phyloP scores from a whole-genome alignment of 1,284 basidiomycete species.

The Cystobasidium sp. region DNA sequence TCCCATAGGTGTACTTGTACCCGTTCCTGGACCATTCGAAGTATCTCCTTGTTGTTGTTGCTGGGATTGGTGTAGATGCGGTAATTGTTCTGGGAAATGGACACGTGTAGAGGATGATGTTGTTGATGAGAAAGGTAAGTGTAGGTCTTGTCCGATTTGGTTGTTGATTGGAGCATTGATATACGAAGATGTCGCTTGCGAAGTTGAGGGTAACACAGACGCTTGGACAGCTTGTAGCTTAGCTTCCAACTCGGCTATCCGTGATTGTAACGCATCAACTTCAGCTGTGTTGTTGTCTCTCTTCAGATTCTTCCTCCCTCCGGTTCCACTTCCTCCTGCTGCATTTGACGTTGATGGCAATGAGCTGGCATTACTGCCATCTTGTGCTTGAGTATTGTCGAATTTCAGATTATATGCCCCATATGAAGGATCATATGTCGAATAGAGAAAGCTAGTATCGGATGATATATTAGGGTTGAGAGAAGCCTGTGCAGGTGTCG shows the following conservation, averaged over 20 bases:
- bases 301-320: slow-evolving; percentile 11
- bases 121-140: too few species aligned
- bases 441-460: neutral
- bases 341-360: neutral
- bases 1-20: too few species aligned
- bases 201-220: neutral
- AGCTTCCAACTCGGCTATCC: slow-evolving; percentile 32
- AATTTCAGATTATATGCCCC: neutral
- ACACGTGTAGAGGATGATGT: neutral
- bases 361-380: neutral
- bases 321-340: neutral
- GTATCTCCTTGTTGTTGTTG: neutral
- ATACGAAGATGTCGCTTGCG: too few species aligned
- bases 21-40: too few species aligned
- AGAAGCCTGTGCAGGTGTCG: neutral
- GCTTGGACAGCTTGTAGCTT: slow-evolving; percentile 9
- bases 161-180: too few species aligned
- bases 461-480: neutral
- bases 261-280: slow-evolving; percentile 18
- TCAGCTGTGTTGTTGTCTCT: slow-evolving; percentile 3
- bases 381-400: neutral
- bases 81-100: neutral
- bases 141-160: too few species aligned
- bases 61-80: neutral
- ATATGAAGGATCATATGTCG: slow-evolving; percentile 13